These are phyloP conservation scores for Colletotrichum sansevieriae DNA, from an alignment of 2,329 filamentous ascomycete genomes.

Conservation along the genomic window DNA sequence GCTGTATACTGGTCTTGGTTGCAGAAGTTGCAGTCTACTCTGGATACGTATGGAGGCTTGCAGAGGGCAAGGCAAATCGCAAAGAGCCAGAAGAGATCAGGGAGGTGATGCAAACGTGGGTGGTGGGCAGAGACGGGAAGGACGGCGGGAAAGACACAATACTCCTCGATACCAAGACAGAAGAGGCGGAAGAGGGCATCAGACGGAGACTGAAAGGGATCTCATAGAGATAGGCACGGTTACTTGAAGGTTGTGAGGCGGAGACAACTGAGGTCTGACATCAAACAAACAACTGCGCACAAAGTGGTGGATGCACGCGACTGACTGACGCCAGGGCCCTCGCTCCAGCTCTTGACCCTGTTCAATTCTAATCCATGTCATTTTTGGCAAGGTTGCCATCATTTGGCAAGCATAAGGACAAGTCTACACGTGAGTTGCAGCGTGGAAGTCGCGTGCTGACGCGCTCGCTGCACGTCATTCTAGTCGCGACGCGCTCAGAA, in stretches of 20 bases:
- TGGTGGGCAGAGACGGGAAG: conserved; percentile 61
- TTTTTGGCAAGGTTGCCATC: background rate
- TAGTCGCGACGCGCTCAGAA: background rate
- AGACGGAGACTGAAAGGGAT: conserved; percentile 28
- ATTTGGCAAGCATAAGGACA: background rate
- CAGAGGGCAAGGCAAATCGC: conserved; percentile 75
- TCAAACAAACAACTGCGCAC: no score
- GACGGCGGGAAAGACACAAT: conserved; percentile 11
- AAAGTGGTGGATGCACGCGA: no score
- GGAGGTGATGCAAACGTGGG: conserved; percentile 80
- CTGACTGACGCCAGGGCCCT: background rate
- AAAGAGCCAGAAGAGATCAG: conserved; percentile 73
- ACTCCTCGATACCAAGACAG: conserved; percentile 23
- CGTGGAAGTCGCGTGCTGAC: background rate
- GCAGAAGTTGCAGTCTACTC: conserved; percentile 84
- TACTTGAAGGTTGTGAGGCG: no score
- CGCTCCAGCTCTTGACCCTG: background rate
- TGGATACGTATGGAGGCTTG: conserved; percentile 79
- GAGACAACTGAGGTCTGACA: no score
- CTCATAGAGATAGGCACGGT: background rate
- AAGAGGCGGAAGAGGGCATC: conserved; percentile 34
- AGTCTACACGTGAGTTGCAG: background rate
- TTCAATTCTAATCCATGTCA: conserved; percentile 10
- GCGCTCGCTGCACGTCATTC: conserved; percentile 10
- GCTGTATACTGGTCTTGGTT: conserved; percentile 76